Conservation (phyloP, 2,329 filamentous ascomycete species). For the Cercospora sojina region DNA sequence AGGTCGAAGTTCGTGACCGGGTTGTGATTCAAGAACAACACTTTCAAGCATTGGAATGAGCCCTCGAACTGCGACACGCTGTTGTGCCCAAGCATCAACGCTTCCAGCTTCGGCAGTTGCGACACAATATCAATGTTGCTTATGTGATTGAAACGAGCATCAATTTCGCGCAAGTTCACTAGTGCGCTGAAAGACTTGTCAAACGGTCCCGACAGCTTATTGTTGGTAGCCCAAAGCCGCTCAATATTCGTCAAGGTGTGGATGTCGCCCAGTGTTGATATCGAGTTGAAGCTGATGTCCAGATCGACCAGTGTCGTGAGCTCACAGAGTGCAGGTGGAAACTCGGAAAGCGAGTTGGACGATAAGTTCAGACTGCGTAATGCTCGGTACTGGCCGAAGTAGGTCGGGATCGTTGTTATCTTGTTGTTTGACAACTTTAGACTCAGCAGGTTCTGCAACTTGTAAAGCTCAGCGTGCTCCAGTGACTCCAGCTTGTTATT, state of each 20-base stretch:
- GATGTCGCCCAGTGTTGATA: slow-evolving; percentile 75
- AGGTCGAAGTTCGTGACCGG: slow-evolving; percentile 93
- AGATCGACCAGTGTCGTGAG: slow-evolving; percentile 83
- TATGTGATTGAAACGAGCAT: slow-evolving; percentile 90
- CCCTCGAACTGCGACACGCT: slow-evolving; percentile 85
- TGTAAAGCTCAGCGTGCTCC: slow-evolving; percentile 77
- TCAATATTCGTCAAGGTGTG: slow-evolving; percentile 77
- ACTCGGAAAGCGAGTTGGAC: slow-evolving; percentile 83
- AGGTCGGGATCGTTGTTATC: slow-evolving; percentile 71
- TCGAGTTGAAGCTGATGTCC: slow-evolving; percentile 95
- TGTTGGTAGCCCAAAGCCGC: slow-evolving; percentile 93
- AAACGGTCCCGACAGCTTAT: slow-evolving; percentile 74
- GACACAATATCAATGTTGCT: slow-evolving; percentile 85
- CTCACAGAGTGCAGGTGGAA: slow-evolving; percentile 81
- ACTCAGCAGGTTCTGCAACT: slow-evolving; percentile 74
- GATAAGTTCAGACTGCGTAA: slow-evolving; percentile 86
- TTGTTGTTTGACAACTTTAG: slow-evolving; percentile 94
- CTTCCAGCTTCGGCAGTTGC: slow-evolving; percentile 80
- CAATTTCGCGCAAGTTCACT: slow-evolving; percentile 78
- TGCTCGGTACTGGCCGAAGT: slow-evolving; percentile 76
- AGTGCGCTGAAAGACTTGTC: slow-evolving; percentile 69
- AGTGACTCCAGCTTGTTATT: slow-evolving; percentile 90
- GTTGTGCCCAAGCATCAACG: slow-evolving; percentile 89
- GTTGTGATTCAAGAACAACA: slow-evolving; percentile 88
- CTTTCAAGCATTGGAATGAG: slow-evolving; percentile 79